phyloP scores from a whole-genome alignment of 257 asterid species.

The Salvia splendens region DNA sequence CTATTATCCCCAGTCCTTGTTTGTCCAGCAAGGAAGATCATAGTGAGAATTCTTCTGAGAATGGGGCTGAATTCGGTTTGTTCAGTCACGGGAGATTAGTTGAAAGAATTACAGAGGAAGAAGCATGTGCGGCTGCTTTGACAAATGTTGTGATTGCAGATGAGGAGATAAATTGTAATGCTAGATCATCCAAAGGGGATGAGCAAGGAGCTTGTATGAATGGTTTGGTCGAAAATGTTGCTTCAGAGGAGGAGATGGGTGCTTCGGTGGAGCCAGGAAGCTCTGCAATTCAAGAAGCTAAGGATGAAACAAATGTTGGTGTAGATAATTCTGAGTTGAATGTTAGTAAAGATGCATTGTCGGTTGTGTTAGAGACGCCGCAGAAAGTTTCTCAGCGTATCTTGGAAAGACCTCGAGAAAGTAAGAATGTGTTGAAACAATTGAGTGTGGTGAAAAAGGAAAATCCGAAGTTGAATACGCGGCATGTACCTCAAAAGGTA shows the following conservation, averaged over 20 bases:
- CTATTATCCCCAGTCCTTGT: slow-evolving; percentile 29
- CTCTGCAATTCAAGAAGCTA: slow-evolving; percentile 33
- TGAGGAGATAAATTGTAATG: slow-evolving; percentile 33
- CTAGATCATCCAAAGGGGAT: slow-evolving; percentile 27
- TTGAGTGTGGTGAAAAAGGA: slow-evolving; percentile 38
- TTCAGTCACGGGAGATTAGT: slow-evolving; percentile 36
- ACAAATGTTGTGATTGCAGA: slow-evolving; percentile 20
- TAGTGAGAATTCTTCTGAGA: slow-evolving; percentile 26
- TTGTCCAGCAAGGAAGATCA: slow-evolving; percentile 36
- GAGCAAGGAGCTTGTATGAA: slow-evolving; percentile 25
- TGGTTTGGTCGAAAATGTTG: slow-evolving; percentile 11
- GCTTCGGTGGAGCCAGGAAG: slow-evolving; percentile 34
- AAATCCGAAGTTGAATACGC: slow-evolving; percentile 38
- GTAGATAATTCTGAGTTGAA: slow-evolving; percentile 33
- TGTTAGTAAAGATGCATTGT: slow-evolving; percentile 36
- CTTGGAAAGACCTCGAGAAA: slow-evolving; percentile 39
- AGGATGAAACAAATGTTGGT: slow-evolving; percentile 35
- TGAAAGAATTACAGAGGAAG: slow-evolving; percentile 41
- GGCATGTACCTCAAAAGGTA: slow-evolving; percentile 57
- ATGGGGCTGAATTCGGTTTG: slow-evolving; percentile 25
- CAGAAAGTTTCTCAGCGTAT: slow-evolving; percentile 27
- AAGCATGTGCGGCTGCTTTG: slow-evolving; percentile 23
- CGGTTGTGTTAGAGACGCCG: slow-evolving; percentile 35
- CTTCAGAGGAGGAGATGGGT: slow-evolving; percentile 33
- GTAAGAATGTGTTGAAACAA: slow-evolving; percentile 37